A percentile compares a stretch with the other conserved stretches of the same genome.
Evolutionary conservation across 495 filamentous ascomycete species (phyloP).

Genomic region (Jackrogersella minutella): DNA sequence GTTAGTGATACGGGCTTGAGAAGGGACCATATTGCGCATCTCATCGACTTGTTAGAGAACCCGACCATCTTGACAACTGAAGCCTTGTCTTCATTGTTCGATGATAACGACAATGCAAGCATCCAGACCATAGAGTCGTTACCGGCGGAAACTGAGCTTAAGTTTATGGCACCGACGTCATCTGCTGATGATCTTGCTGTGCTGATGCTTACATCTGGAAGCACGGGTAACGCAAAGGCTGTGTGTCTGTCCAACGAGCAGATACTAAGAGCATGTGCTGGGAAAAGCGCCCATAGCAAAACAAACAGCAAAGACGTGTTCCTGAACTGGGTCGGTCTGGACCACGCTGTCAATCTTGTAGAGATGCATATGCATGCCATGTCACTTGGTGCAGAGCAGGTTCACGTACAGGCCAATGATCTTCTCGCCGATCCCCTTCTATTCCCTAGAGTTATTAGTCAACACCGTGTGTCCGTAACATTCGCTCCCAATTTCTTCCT

Average conservation of each 20-base stretch:
- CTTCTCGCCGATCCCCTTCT: constrained; percentile 4
- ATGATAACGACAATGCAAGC: neutral
- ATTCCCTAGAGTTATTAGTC: neutral
- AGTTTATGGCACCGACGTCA: neutral
- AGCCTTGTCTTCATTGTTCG: neutral
- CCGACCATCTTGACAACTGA: neutral
- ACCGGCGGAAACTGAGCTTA: neutral
- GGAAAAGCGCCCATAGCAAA: neutral
- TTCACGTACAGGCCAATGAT: constrained; percentile 1
- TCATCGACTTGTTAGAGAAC: neutral
- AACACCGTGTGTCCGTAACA: neutral
- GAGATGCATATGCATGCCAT: constrained; percentile 1
- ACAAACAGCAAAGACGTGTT: neutral
- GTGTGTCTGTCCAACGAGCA: constrained; percentile 1
- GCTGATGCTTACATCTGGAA: neutral
- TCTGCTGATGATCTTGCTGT: neutral
- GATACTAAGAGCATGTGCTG: neutral
- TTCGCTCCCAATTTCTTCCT: constrained; percentile 2
- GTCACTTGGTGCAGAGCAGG: constrained; percentile 1
- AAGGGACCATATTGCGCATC: neutral
- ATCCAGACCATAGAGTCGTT: constrained; percentile 4
- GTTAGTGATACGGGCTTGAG: neutral
- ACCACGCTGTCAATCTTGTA: constrained; percentile 1
- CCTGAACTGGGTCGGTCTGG: constrained; percentile 3
- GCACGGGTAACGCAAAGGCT: constrained; percentile 1